Base-by-base conservation (phyloP, 768 basidiomycete genomes). In the Inosperma sp. region DNA sequence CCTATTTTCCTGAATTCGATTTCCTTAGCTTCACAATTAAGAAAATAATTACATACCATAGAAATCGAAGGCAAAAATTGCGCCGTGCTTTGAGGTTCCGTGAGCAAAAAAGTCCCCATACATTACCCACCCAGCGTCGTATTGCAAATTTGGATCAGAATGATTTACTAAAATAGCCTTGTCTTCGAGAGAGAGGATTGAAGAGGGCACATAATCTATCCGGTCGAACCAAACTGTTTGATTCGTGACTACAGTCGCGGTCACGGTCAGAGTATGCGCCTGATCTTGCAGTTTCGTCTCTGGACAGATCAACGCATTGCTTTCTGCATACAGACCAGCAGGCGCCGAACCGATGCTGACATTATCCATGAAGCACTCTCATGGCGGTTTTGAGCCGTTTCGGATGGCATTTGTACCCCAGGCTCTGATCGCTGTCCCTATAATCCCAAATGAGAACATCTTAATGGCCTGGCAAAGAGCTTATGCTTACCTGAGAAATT, bases 151-250 rank as follows among this genome's bases (percentile, higher is more conserved):
- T 5, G 21, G 2, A 17, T 53, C 52, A 14, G 9, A 5, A 17
- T 26, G 9, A 16, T 37, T 21, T 2, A 53, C 30, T 10, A 22
- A n/a, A 29, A 53, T 39, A 6, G 44, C 25, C 34, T 34, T 31
- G 46, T 48, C 31, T 1, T 36, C 27, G 9, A 48, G 44, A 7
- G 35, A 13, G 9, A 33, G 45, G 5, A 22, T 44, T 14, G 54
- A 19, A 5, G 61, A 58, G 7, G 66, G 66, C 10, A 56, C 51
- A 40, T 66, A 69, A n/a, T 57, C 37, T 16, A 69, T 56, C 3
- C 49, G 46, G 44, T 67, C 68, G 19, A 67, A 48, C 59, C 65
- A 69, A 50, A 67, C 65, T 1, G 64, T 56, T 34, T 62, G 53
- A 9, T 58, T 50, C 23, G 45, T 56, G 17, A 48, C 56, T 17